Evolutionary conservation across 2,329 filamentous ascomycete genomes (phyloP), one percentile per base, ranked within the genome.

Genomic region (Ceratocystis alfenasii): DNA sequence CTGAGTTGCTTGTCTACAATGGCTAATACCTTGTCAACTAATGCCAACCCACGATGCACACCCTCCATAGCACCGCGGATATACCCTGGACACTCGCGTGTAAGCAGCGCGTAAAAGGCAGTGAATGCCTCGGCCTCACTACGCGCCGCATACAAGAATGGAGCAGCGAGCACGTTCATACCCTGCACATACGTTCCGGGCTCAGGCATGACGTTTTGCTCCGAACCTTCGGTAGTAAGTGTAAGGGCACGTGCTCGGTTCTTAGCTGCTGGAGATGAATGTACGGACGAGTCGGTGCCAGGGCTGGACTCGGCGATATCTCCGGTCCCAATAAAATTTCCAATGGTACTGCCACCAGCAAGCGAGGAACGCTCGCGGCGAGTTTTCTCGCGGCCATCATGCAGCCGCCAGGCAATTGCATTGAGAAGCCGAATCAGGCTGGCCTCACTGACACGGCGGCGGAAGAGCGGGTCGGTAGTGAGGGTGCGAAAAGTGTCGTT

Each of bases 401-500:
- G 87, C 41, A 97, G 82, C 71, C 86, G 90, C 93, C 94, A 99
- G 44, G 93, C 93, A 57, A 96, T 86, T 28, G 94, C 94, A 74
- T 99, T 99, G 67, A 99, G 83, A 3, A 99, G 83, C 12, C 94
- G 89, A 68, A 96, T 97, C 53, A 99, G 78, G 74, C 89, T 95
- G 68, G 95, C 95, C 76, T 99, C 94, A 67, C 90, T 96, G 68
- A 99, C 94, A 67, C 93, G 88, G 41, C 94, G 86, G 68, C 94
- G 89, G 79, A 97, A 99, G 45, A 99, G 84, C n/a, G 93, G 92
- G 72, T 99, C 94, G 63, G 93, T 96, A 41, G 94, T 94, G 65
- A 99, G 81, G 0, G 94, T 99, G 71, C 94, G 90, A 75, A 97
- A 97, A 50, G 94, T 96, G 75, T 99, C 94, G 76, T 99, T 96